These are phyloP conservation scores for Vachellia collinsii DNA, from an alignment of 306 rosid genomes.

Conservation along the genomic window DNA sequence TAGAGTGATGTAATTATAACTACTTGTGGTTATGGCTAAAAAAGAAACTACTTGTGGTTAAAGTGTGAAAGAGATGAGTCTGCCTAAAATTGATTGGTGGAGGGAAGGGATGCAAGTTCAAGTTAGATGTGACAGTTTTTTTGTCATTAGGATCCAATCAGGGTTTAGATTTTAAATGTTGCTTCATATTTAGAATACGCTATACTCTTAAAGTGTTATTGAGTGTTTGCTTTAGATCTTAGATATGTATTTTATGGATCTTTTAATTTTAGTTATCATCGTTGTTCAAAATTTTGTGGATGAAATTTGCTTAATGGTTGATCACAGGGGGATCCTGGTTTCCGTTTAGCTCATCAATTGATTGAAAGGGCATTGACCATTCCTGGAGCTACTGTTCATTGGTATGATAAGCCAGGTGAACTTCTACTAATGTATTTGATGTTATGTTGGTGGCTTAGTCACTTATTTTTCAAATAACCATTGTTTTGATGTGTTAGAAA, in stretches of 20 bases:
- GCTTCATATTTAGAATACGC: conserved; percentile 27
- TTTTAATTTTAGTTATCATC: conserved; percentile 11
- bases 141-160: conserved; percentile 12
- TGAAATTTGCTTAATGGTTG: conserved; percentile 35
- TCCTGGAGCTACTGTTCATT: conserved; percentile 84
- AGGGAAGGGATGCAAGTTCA: conserved; percentile 16
- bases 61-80: neutral
- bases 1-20: conserved; percentile 7
- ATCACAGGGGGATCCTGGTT: conserved; percentile 78
- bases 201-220: conserved; percentile 5
- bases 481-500: conserved; percentile 54
- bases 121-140: conserved; percentile 14
- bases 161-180: conserved; percentile 4
- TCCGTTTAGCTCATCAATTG: conserved; percentile 70
- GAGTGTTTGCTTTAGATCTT: neutral
- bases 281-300: neutral
- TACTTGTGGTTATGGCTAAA: neutral
- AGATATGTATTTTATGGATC: neutral
- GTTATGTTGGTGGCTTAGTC: conserved; percentile 1
- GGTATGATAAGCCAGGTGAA: conserved; percentile 95
- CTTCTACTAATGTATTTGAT: conserved; percentile 29
- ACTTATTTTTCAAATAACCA: conserved; percentile 22
- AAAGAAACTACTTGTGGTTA: conserved; percentile 6
- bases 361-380: conserved; percentile 64
- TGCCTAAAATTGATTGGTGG: neutral